A percentile compares a stretch with the other conserved stretches of the same genome.
Evolutionary conservation across 169 alveolate species (phyloP).

Genomic region (Plasmodium vivax): DNA sequence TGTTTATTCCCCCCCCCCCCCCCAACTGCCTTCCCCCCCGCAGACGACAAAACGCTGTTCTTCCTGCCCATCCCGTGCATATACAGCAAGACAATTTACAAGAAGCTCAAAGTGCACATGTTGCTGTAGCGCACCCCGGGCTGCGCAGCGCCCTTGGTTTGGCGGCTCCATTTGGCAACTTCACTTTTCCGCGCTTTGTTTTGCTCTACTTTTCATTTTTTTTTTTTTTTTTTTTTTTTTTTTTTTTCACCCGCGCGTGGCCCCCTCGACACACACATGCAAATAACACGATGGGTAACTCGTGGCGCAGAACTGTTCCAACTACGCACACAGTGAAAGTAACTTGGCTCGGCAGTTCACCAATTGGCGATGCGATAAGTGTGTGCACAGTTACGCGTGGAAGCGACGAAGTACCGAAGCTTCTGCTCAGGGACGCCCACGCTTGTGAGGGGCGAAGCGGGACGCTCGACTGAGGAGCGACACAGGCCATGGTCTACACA

Average conservation of each 20-base stretch:
- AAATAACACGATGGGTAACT: neutral
- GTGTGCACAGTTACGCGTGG: neutral
- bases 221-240: slow-evolving; percentile 5
- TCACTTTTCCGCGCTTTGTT: slow-evolving; percentile 1
- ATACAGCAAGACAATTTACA: slow-evolving; percentile 57
- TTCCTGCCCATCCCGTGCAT: slow-evolving; percentile 65
- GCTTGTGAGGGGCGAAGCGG: neutral
- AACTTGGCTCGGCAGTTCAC: neutral
- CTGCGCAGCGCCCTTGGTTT: neutral
- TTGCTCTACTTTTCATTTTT: slow-evolving; percentile 5
- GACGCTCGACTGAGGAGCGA: neutral
- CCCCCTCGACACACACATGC: neutral
- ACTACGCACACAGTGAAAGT: neutral
- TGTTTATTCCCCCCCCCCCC: neutral
- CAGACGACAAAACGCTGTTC: slow-evolving; percentile 30
- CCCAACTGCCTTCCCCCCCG: neutral
- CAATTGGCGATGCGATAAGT: neutral
- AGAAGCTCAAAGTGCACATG: slow-evolving; percentile 68
- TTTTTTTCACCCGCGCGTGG: neutral
- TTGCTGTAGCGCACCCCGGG: neutral
- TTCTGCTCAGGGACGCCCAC: neutral
- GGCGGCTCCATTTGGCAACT: neutral
- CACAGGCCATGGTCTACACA: neutral
- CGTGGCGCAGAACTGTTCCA: neutral
- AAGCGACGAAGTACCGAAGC: neutral